phyloP scores from a whole-genome alignment of 805 yeast species.

The Huiozyma sinensis region DNA sequence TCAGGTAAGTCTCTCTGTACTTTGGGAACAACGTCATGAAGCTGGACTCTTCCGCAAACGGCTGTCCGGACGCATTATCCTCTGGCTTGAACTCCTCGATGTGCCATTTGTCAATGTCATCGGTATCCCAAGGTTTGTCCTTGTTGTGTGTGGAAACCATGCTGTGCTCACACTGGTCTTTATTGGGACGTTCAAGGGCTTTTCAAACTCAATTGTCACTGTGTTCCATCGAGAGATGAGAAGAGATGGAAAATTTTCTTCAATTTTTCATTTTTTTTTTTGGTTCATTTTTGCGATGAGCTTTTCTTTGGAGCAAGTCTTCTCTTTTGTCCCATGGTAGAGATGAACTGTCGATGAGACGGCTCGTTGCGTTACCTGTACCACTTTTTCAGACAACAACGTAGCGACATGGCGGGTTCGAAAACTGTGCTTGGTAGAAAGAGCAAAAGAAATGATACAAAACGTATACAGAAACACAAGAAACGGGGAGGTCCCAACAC shows the following conservation, averaged over 20 bases:
- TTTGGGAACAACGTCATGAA: constrained; percentile 94
- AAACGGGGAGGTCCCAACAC: constrained; percentile 1
- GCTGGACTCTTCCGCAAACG: constrained; percentile 92
- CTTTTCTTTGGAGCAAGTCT: neutral
- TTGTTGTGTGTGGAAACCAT: constrained; percentile 92
- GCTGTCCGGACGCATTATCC: constrained; percentile 74
- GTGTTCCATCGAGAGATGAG: neutral
- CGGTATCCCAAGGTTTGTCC: constrained; percentile 97
- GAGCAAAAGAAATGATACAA: constrained; percentile 1
- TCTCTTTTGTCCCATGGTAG: too few relatives aligned
- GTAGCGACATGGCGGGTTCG: neutral
- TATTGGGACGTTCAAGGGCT: neutral
- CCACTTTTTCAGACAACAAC: too few relatives aligned
- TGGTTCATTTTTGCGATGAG: neutral
- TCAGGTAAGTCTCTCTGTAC: constrained; percentile 83
- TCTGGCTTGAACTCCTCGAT: constrained; percentile 81
- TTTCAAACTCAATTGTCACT: too few relatives aligned
- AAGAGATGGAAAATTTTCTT: neutral
- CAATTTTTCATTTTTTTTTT: neutral
- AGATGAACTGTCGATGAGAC: too few relatives aligned
- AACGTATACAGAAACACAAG: neutral
- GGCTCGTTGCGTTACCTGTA: too few relatives aligned
- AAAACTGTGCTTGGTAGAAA: neutral
- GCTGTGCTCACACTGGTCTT: neutral
- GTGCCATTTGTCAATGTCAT: constrained; percentile 88